These are phyloP conservation scores for Didymella segeticola DNA, from an alignment of 2,329 filamentous ascomycete genomes.

Conservation along the genomic window DNA sequence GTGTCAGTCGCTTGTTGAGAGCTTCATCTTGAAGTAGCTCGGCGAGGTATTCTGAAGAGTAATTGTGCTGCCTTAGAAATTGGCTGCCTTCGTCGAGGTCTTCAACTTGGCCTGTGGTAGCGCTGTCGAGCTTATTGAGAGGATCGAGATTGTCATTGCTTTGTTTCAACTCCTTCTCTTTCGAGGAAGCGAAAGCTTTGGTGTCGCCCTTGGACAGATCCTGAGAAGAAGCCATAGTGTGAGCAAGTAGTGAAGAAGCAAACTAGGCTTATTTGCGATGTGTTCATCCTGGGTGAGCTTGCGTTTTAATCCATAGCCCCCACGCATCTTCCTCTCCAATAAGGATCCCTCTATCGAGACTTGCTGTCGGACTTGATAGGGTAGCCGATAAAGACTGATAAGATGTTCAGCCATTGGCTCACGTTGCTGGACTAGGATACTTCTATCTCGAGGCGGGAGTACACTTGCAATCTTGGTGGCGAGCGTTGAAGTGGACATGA, in stretches of 20 bases:
- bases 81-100: slow-evolving; percentile 58
- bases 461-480: not conserved
- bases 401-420: not conserved
- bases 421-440: too few relatives aligned
- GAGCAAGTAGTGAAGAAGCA: too few relatives aligned
- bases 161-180: not conserved
- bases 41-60: slow-evolving; percentile 52
- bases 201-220: not conserved
- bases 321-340: not conserved
- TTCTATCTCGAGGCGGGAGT: not conserved
- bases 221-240: not conserved
- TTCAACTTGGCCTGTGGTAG: slow-evolving; percentile 32
- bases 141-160: not conserved
- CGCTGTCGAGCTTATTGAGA: not conserved
- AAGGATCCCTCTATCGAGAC: not conserved
- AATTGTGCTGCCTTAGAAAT: slow-evolving; percentile 58
- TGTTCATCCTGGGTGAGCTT: not conserved
- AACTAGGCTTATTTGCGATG: too few relatives aligned
- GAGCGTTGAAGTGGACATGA: not conserved
- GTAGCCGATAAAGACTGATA: not conserved
- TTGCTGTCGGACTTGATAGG: not conserved
- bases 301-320: not conserved
- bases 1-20: slow-evolving; percentile 43
- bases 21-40: slow-evolving; percentile 54
- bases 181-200: not conserved